These are phyloP conservation scores for Aphanocladium album DNA, from an alignment of 2,329 filamentous ascomycete genomes.

Conservation along the genomic window DNA sequence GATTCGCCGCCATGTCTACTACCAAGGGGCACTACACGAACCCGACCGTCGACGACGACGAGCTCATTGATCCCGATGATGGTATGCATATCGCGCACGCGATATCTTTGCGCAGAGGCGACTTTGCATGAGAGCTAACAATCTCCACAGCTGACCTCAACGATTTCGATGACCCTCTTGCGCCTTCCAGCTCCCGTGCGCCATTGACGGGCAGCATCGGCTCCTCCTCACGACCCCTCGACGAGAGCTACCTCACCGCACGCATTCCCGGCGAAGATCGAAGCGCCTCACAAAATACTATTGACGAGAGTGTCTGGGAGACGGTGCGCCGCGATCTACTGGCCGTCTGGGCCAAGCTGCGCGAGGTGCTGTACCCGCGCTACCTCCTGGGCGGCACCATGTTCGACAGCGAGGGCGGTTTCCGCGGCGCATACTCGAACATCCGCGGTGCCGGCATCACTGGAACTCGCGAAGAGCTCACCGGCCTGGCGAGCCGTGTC, in stretches of 20 bases:
- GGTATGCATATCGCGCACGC: conserved; percentile 43
- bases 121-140: conserved; percentile 17
- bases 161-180: conserved; percentile 85
- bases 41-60: conserved; percentile 59
- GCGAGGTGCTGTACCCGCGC: conserved; percentile 91
- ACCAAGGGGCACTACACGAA: conserved; percentile 55
- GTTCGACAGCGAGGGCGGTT: conserved; percentile 49
- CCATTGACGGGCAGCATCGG: conserved; percentile 83
- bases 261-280: conserved; percentile 91
- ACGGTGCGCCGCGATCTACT: conserved; percentile 89
- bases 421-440: conserved; percentile 59
- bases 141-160: conserved; percentile 66
- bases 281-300: conserved; percentile 81
- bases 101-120: rapidly evolving
- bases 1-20: conserved; percentile 36
- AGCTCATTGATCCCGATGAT: conserved; percentile 75
- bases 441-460: conserved; percentile 53
- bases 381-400: conserved; percentile 75
- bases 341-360: conserved; percentile 97
- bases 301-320: conserved; percentile 96
- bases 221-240: conserved; percentile 52
- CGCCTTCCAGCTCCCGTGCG: conserved; percentile 63
- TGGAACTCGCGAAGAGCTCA: conserved; percentile 58
- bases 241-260: conserved; percentile 80
- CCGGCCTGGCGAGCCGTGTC: conserved; percentile 55